These are phyloP conservation scores for Coemansia sp. DNA, from an alignment of 192 early-diverging fungal species.

Conservation along the genomic window DNA sequence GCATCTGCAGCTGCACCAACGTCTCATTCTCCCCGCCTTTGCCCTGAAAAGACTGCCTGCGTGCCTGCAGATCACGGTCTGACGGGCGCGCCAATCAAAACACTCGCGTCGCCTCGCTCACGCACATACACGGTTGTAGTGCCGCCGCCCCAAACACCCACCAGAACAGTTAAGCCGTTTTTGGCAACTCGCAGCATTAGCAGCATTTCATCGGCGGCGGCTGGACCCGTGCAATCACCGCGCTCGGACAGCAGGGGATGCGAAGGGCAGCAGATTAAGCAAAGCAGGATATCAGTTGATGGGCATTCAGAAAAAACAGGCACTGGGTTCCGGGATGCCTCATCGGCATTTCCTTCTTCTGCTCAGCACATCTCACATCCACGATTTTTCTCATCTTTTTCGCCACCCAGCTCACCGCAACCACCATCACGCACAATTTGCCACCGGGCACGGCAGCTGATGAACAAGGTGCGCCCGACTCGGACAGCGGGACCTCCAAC, in stretches of 20 bases:
- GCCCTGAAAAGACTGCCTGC: not conserved
- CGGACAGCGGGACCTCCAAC: slow-evolving; percentile 9
- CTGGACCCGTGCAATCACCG: not conserved
- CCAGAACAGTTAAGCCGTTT: not conserved
- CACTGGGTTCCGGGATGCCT: not conserved
- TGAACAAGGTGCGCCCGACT: slow-evolving; percentile 31
- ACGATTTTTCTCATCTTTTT: slow-evolving; percentile 50
- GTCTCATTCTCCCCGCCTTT: not conserved
- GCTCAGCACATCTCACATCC: slow-evolving; percentile 10
- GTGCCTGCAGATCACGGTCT: slow-evolving; percentile 1
- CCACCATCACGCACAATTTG: slow-evolving; percentile 41
- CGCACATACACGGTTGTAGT: too few relatives aligned
- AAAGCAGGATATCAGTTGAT: not conserved
- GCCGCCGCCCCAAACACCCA: slow-evolving; percentile 1
- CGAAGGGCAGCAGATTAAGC: not conserved
- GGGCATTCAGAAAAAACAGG: not conserved
- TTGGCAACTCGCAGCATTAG: not conserved
- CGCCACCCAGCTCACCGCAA: slow-evolving; percentile 36
- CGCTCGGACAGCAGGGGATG: not conserved
- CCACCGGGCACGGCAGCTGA: slow-evolving; percentile 34
- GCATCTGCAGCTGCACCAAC: slow-evolving; percentile 2
- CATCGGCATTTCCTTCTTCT: slow-evolving; percentile 12
- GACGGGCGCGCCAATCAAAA: slow-evolving; percentile 5
- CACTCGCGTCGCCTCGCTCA: not conserved
- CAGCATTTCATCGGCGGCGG: not conserved